These are phyloP conservation scores for Chrysoporthe puriensis DNA, from an alignment of 2,329 filamentous ascomycete genomes.

Conservation along the genomic window DNA sequence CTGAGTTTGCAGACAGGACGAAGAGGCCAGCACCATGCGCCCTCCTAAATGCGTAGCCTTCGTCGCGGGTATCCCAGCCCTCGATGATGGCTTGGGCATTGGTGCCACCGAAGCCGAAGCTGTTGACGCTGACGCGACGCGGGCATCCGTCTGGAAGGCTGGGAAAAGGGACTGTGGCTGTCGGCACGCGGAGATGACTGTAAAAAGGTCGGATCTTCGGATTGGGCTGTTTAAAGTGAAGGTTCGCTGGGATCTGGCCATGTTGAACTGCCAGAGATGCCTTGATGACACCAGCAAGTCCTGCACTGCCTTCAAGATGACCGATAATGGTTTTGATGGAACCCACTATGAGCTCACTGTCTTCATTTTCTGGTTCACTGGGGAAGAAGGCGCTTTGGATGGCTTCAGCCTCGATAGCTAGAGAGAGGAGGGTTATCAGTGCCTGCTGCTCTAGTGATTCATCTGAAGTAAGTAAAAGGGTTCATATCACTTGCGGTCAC, in stretches of 20 bases:
- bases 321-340: slow-evolving; percentile 43
- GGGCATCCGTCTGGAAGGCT: slow-evolving; percentile 21
- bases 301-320: slow-evolving; percentile 47
- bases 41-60: not conserved
- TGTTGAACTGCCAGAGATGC: slow-evolving; percentile 41
- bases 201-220: slow-evolving; percentile 39
- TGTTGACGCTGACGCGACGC: slow-evolving; percentile 8
- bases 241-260: slow-evolving; percentile 40
- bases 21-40: not conserved
- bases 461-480: too few species aligned
- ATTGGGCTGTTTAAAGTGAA: slow-evolving; percentile 41
- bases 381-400: not conserved
- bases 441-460: too few species aligned
- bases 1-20: not conserved
- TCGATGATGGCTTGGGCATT: slow-evolving; percentile 10
- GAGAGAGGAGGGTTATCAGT: too few species aligned
- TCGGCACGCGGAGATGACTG: slow-evolving; percentile 30
- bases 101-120: slow-evolving; percentile 14
- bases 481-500: slow-evolving; percentile 36
- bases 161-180: slow-evolving; percentile 33
- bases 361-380: not conserved
- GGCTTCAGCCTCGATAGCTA: slow-evolving; percentile 40
- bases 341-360: slow-evolving; percentile 34
- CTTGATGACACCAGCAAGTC: slow-evolving; percentile 46
- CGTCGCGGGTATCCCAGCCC: not conserved